phyloP scores from a whole-genome alignment of 768 basidiomycete species.

The Saitozyma podzolica region DNA sequence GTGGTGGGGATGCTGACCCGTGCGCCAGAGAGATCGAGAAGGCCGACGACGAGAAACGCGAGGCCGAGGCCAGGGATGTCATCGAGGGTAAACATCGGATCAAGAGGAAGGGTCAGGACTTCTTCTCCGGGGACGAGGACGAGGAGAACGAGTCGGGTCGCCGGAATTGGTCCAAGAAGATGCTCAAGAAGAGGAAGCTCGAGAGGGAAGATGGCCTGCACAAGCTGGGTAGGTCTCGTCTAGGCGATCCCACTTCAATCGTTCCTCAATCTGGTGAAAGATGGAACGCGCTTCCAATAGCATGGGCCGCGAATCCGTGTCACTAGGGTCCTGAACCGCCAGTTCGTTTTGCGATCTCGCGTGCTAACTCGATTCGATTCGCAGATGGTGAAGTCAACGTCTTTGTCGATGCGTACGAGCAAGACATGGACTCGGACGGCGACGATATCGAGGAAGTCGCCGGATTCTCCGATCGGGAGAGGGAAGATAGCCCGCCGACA shows the following conservation, averaged over 20 bases:
- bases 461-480: too few relatives aligned
- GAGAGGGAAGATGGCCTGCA: slow-evolving; percentile 29
- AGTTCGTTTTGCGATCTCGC: too few relatives aligned
- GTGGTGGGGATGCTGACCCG: slow-evolving; percentile 2
- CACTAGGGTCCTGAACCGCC: too few relatives aligned
- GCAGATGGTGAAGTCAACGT: slow-evolving; percentile 33
- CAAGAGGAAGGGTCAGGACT: slow-evolving; percentile 35
- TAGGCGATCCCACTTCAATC: too few relatives aligned
- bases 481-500: too few relatives aligned
- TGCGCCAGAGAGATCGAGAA: slow-evolving; percentile 31
- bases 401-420: slow-evolving; percentile 23
- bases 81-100: slow-evolving; percentile 34
- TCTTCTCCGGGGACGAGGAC: slow-evolving; percentile 29
- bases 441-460: background rate
- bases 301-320: too few relatives aligned
- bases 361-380: background rate
- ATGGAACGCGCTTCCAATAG: too few relatives aligned
- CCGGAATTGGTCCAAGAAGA: slow-evolving; percentile 1
- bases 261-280: too few relatives aligned
- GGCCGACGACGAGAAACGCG: slow-evolving; percentile 36
- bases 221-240: slow-evolving; percentile 24
- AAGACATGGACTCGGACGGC: slow-evolving; percentile 24
- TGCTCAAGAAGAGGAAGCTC: slow-evolving; percentile 20
- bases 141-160: slow-evolving; percentile 17
- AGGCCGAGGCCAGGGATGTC: slow-evolving; percentile 34